Evolutionary conservation across 1,139 yeast genomes (phyloP), one percentile per base, ranked within the genome.

Genomic region (Saccharomyces hybrid): DNA sequence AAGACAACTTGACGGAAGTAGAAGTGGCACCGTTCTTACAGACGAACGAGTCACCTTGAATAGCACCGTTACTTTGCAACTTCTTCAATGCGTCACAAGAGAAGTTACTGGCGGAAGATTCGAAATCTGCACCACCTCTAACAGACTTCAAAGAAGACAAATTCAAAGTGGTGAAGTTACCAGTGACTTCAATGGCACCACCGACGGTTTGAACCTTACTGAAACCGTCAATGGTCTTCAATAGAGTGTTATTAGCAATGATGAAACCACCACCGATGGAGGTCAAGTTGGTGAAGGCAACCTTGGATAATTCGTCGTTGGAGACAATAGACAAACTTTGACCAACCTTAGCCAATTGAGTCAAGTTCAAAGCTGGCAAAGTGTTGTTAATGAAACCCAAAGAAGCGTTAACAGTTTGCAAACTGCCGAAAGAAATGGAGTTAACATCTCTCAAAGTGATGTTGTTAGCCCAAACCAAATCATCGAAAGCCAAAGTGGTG

Each of bases 61-160:
- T 82, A 71, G 80, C 87, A 75, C 95, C 93, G 66, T 80, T 78
- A 68, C 76, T 74, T 77, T 84, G 81, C 72, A 85, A 78, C 57
- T 73, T 70, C 74, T 85, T 80, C 80, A 90, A 88, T 57, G 81
- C 78, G 61, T 78, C 72, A 82, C 99, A 93, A 75, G 88, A 81
- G 75, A 88, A 83, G 69, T 84, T 84, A 72, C 88, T 86, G 62
- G 82, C 77, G 58, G 75, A 70, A 58, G 96, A 82, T 72, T 85
- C 85, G 71, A 93, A 79, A 70, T 77, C 76, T 76, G 91, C 95
- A 74, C 96, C 97, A 81, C 99, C 99, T 73, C 82, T 81, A 70
- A 95, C 96, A 68, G 85, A 81, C 66, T 75, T 77, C 73, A 93
- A 82, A 41, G 81, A 70, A 62, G 84, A 82, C 72, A 93, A 80